Evolutionary conservation across 176 grass and related monocot species (phyloP).

Genomic region (Triticum turgidum): DNA sequence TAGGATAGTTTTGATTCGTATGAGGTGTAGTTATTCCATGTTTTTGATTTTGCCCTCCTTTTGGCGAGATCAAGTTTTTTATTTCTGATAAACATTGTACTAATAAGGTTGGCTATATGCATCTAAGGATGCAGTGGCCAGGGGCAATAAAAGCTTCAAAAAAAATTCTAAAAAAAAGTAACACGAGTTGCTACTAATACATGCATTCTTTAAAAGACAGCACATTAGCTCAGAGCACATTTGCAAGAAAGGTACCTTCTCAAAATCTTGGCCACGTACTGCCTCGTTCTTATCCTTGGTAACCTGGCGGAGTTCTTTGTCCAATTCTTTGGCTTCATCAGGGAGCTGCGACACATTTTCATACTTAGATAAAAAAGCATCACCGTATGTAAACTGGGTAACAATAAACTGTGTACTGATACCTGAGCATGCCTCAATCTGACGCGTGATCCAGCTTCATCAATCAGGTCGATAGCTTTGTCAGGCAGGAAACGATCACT

Average conservation of each 20-base stretch:
- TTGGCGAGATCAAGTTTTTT: too few species aligned
- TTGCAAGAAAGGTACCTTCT: conserved; percentile 62
- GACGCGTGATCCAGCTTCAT: conserved; percentile 49
- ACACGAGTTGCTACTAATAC: neutral
- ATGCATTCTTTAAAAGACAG: conserved; percentile 12
- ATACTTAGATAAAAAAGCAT: conserved; percentile 24
- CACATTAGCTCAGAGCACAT: conserved; percentile 11
- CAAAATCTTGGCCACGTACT: conserved; percentile 98
- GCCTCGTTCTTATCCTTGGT: conserved; percentile 97
- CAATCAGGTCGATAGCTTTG: conserved; percentile 99
- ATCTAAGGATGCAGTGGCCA: too few species aligned
- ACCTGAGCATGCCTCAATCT: conserved; percentile 86
- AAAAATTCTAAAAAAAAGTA: too few species aligned
- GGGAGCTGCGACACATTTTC: conserved; percentile 61
- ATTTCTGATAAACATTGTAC: too few species aligned
- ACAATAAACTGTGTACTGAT: neutral
- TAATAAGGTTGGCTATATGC: too few species aligned
- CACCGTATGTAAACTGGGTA: too few species aligned
- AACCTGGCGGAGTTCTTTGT: conserved; percentile 92
- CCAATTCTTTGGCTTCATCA: conserved; percentile 95
- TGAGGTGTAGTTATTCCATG: too few species aligned
- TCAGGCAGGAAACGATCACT: conserved; percentile 92
- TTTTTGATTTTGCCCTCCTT: too few species aligned
- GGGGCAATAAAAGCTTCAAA: too few species aligned
- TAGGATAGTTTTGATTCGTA: too few species aligned